Base-by-base conservation (phyloP, 129 eudicot species). In the Helianthus annuus region DNA sequence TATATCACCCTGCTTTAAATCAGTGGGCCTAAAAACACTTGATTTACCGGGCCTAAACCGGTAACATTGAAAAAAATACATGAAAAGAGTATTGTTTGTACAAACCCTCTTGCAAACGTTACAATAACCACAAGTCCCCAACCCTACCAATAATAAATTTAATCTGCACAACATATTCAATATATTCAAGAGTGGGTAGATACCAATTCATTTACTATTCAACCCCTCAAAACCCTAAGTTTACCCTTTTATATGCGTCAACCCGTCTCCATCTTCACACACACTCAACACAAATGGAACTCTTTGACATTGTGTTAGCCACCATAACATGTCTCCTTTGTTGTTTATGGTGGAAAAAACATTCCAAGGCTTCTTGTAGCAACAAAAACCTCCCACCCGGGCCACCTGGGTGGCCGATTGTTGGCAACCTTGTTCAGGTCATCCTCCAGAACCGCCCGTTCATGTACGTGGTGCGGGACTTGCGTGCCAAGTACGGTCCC, bases 351-450 rank as follows among this genome's bases (percentile, higher is more conserved):
- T 94, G 93, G 91, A 78, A 74, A 6, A 69, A 66, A 51, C 79
- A 83, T 64, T 83, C 88, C 38, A 59, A 24, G 44, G 66, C 78
- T 59, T 69, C 75, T 39, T 74, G 78, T 1, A 73, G 48, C 14
- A 17, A 42, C 14, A 79, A 64, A 53, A 90, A 82, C 70, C 91
- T 94, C 45, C 98, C 98, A 7, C 96, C 97, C 13, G 97, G 97
- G 24, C 97, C 97, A 17, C 98, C 93, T 7, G 97, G 98, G 0
- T 94, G 98, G 98, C 98, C 98, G 58, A 59, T 94, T 10, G 85
- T 94, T 1, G 98, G 98, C 27, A 94, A 94, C 79, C 76, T 94
- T 0, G 83, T 81, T 74, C 98, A 94, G 46, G 98, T 94, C 46
- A 77, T 94, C 74, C 86, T 94, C 74, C 93, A 94, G 52, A 80